These are phyloP conservation scores for Schizosaccharomyces lindneri DNA, from an alignment of 805 yeast genomes.

Conservation along the genomic window DNA sequence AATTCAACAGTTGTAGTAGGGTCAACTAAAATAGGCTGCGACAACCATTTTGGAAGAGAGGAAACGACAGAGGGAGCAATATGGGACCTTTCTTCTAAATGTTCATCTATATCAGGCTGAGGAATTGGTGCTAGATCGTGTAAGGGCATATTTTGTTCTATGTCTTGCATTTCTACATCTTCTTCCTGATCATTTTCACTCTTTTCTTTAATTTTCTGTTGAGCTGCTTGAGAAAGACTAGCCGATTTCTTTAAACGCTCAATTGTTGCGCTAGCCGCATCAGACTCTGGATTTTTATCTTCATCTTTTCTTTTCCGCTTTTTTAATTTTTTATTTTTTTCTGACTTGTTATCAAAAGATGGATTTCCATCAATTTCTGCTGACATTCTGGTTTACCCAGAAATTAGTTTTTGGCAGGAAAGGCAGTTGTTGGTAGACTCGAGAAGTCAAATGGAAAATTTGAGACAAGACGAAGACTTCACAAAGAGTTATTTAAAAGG, in stretches of 20 bases:
- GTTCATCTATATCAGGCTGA: not conserved
- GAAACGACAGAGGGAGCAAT: not conserved
- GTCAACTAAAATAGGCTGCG: not conserved
- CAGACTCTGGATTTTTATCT: not conserved
- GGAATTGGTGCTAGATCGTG: not conserved
- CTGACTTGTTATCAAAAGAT: not conserved
- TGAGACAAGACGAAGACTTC: too few relatives aligned
- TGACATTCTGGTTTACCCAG: not conserved
- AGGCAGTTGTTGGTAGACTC: not conserved
- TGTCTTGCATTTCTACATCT: not conserved
- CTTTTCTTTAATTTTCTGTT: not conserved
- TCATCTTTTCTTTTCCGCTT: not conserved
- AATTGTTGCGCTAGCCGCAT: not conserved
- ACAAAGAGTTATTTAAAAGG: too few relatives aligned
- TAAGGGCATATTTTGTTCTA: not conserved
- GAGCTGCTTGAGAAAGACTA: not conserved
- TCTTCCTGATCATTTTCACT: not conserved
- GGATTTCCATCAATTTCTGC: not conserved
- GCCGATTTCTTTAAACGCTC: not conserved
- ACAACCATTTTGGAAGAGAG: not conserved
- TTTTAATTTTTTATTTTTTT: not conserved
- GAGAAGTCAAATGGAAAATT: not conserved
- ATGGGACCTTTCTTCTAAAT: not conserved
- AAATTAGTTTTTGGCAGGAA: not conserved
- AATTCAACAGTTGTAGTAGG: not conserved